phyloP scores from a whole-genome alignment of 345 rosid species.

The Limnanthes douglasii region DNA sequence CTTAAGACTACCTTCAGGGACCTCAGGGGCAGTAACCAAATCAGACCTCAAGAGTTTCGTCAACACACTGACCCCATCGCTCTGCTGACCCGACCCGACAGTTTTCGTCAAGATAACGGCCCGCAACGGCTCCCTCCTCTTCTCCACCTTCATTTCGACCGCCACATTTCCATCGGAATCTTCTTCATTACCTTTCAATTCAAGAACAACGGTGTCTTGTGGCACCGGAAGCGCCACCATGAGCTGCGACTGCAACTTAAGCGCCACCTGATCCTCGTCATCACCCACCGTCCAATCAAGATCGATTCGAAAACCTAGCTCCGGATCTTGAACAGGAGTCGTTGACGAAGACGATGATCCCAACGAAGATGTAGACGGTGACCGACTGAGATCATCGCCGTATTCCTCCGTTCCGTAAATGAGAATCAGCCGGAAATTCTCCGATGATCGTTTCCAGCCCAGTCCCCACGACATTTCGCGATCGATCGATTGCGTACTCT shows the following conservation, averaged over 20 bases:
- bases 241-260: constrained; percentile 74
- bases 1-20: constrained; percentile 18
- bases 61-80: constrained; percentile 69
- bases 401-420: constrained; percentile 59
- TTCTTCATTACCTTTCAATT: constrained; percentile 21
- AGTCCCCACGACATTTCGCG: constrained; percentile 91
- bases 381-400: constrained; percentile 28
- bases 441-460: constrained; percentile 92
- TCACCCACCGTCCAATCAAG: constrained; percentile 90
- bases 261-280: constrained; percentile 85
- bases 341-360: constrained; percentile 26
- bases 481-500: no score
- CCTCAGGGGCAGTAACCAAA: constrained; percentile 22
- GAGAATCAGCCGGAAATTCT: constrained; percentile 60
- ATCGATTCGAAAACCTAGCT: constrained; percentile 52
- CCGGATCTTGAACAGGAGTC: constrained; percentile 39
- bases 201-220: constrained; percentile 60
- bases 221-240: constrained; percentile 91
- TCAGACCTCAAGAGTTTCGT: constrained; percentile 52
- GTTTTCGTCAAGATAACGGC: constrained; percentile 52
- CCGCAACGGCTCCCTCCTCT: constrained; percentile 65
- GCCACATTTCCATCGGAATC: constrained; percentile 25
- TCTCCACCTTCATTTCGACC: constrained; percentile 67
- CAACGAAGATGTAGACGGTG: constrained; percentile 24
- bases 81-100: constrained; percentile 70